Evolutionary conservation across 225 moss, liverwort and hornwort species (phyloP).

Genomic region (Marchantia paleacea): DNA sequence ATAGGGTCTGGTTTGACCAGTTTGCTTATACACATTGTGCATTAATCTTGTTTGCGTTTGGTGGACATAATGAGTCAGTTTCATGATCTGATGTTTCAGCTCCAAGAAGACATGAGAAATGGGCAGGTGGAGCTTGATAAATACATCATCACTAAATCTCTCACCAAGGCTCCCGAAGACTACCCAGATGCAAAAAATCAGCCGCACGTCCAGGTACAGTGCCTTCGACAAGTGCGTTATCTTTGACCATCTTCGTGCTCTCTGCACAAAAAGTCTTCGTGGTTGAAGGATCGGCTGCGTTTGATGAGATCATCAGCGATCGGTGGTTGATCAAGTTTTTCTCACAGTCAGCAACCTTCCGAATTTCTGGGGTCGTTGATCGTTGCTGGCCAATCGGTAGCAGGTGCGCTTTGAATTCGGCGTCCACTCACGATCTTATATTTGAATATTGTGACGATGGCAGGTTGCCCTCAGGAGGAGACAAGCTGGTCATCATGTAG

Average conservation of each 20-base stretch:
- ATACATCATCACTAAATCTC: slow-evolving; percentile 88
- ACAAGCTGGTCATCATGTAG: slow-evolving; percentile 69
- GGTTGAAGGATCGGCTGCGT: neutral
- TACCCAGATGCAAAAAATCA: slow-evolving; percentile 92
- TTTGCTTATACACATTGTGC: no score
- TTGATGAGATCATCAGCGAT: neutral
- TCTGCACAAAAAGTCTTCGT: neutral
- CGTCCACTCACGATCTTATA: neutral
- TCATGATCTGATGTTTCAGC: slow-evolving; percentile 41
- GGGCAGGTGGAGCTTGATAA: slow-evolving; percentile 93
- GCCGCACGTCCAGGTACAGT: slow-evolving; percentile 87
- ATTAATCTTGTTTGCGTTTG: neutral
- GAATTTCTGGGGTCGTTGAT: no score
- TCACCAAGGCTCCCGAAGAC: slow-evolving; percentile 94
- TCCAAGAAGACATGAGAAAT: slow-evolving; percentile 88
- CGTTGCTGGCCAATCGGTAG: neutral
- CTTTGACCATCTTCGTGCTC: neutral
- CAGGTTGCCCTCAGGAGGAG: slow-evolving; percentile 91
- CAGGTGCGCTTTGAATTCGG: neutral
- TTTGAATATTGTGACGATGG: neutral
- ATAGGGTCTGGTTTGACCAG: no score
- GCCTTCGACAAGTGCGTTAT: neutral
- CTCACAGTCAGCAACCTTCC: no score
- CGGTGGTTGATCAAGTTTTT: no score
- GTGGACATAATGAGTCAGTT: neutral